These are phyloP conservation scores for Cruciata laevipes DNA, from an alignment of 257 asterid genomes.

Conservation along the genomic window DNA sequence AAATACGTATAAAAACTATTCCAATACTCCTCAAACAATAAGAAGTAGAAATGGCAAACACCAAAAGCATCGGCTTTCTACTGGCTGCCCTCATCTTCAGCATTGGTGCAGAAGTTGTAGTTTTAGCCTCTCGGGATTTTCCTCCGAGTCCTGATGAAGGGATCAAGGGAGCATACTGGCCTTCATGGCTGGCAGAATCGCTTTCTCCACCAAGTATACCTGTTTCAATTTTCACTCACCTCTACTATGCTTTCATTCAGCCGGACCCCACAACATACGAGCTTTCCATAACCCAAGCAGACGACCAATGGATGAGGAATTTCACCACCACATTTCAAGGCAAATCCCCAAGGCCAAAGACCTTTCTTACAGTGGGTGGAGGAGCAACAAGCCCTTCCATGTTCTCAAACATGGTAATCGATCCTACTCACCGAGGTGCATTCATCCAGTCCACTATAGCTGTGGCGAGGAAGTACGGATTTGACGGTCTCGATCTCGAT, in stretches of 20 bases:
- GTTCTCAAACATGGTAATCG: conserved; percentile 17
- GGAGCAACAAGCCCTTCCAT: conserved; percentile 26
- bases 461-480: conserved; percentile 29
- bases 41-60: conserved; percentile 17
- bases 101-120: conserved; percentile 11
- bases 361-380: conserved; percentile 50
- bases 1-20: neutral
- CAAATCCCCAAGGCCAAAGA: conserved; percentile 9
- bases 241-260: conserved; percentile 38
- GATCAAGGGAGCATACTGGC: conserved; percentile 49
- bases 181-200: conserved; percentile 28
- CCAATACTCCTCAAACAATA: neutral
- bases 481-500: conserved; percentile 60
- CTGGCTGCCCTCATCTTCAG: conserved; percentile 18
- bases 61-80: conserved; percentile 7
- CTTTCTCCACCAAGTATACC: conserved; percentile 35
- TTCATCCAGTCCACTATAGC: conserved; percentile 47
- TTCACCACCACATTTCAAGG: conserved; percentile 38
- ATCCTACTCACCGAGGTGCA: conserved; percentile 23
- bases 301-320: conserved; percentile 29
- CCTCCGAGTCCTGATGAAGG: conserved; percentile 11
- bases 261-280: conserved; percentile 41
- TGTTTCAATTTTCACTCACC: conserved; percentile 38
- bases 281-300: conserved; percentile 26
- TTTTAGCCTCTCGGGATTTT: neutral